Conservation (phyloP, 129 eudicot species). For the Artemisia tridentata region DNA sequence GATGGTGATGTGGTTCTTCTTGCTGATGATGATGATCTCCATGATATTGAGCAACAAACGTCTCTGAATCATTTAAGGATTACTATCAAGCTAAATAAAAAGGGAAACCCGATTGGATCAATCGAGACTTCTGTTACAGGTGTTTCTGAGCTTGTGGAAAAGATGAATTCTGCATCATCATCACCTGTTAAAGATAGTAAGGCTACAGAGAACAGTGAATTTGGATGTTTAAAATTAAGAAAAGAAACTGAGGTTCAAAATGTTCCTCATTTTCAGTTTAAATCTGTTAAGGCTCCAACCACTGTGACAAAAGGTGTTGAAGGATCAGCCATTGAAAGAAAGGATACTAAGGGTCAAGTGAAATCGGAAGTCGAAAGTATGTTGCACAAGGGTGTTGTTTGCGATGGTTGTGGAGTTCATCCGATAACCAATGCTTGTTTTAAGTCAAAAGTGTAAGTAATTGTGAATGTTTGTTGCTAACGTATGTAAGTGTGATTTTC, state of each 20-base stretch:
- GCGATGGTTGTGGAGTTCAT: too few species aligned
- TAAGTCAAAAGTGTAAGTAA: constrained; percentile 54
- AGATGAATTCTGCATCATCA: background rate
- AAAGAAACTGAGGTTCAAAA: too few species aligned
- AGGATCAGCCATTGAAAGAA: too few species aligned
- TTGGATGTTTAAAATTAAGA: background rate
- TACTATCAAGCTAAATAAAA: constrained; percentile 39
- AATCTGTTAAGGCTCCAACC: too few species aligned
- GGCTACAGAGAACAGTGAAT: background rate
- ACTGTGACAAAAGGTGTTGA: too few species aligned
- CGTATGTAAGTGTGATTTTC: background rate
- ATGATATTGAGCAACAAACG: constrained; percentile 60
- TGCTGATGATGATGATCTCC: constrained; percentile 79
- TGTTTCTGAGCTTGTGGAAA: background rate
- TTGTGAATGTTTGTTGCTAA: background rate
- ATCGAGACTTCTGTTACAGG: constrained; percentile 23
- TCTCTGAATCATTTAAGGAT: constrained; percentile 73
- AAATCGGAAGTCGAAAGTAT: too few species aligned
- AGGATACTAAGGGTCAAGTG: too few species aligned
- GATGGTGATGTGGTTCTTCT: constrained; percentile 78
- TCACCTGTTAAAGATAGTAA: background rate
- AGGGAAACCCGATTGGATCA: constrained; percentile 28
- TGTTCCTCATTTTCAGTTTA: too few species aligned
- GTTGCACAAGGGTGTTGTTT: too few species aligned
- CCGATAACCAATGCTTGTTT: too few species aligned